Base-by-base conservation (phyloP, 768 basidiomycete genomes). In the Mycena chlorophos region DNA sequence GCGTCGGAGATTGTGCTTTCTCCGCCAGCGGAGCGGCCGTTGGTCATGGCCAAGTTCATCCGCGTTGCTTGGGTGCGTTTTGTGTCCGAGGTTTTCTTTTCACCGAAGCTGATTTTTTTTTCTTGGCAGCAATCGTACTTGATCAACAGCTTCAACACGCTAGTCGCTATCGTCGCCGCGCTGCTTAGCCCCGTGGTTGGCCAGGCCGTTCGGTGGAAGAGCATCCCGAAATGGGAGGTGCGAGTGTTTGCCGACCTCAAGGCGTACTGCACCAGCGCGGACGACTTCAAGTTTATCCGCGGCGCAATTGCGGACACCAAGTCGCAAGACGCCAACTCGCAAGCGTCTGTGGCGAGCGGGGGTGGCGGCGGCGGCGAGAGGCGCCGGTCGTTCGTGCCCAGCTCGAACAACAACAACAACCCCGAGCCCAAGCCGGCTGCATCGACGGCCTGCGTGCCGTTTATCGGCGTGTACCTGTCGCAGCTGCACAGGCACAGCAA, bases 391-490 rank as follows among this genome's bases (percentile, higher is more conserved):
- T 10, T 37, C 17, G 81, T 79, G 51, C 72, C 65, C 37, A 66
- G 65, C 31, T 66, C 70, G 49, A 71, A 71, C 5, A 77, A 74
- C 60, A 65, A 68, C 51, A 78, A 74, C 62, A 62, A 79, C 55
- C 57, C 72, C 39, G 79, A 73, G 57, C 70, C 69, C 13, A 56
- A 68, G 19, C 78, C 81, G 5, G 70, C 82, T 8, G n/a, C n/a
- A n/a, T n/a, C n/a, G n/a, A n/a, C n/a, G n/a, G 78, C 82, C 5
- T 91, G 91, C 63, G 79, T 92, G n/a, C 91, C 91, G 5, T 91
- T 92, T 73, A 84, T 93, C 40, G 89, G 90, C 48, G 76, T 90
- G 34, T 94, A 94, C 66, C 76, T 94, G 5, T 82, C 88, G 2
- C 87, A 88, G 62, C 73, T 94, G 6, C 75, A 83, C 56, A 80